A percentile compares a stretch with the other conserved stretches of the same genome.
Evolutionary conservation across 495 filamentous ascomycete species (phyloP).

Genomic region (Penicillium flavigenum): DNA sequence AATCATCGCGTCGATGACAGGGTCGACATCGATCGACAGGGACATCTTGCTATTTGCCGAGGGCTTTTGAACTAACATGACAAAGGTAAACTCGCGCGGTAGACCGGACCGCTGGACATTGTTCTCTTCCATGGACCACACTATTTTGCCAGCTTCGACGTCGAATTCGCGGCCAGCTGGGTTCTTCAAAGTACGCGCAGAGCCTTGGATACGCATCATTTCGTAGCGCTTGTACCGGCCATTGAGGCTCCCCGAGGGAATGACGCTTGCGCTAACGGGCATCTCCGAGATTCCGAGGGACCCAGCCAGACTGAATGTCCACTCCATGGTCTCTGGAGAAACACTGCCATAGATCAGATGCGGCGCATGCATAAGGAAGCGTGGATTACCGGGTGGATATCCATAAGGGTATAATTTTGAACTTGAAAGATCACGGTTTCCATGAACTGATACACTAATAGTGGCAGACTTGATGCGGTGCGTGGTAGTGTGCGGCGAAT

Average conservation of each 20-base stretch:
- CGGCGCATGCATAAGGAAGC: slow-evolving; percentile 53
- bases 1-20: slow-evolving; percentile 37
- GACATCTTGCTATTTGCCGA: slow-evolving; percentile 28
- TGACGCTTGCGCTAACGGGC: slow-evolving; percentile 45
- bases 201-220: slow-evolving; percentile 57
- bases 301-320: slow-evolving; percentile 52
- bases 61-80: slow-evolving; percentile 49
- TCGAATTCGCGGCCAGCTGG: slow-evolving; percentile 35
- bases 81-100: slow-evolving; percentile 56
- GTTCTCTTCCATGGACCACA: slow-evolving; percentile 56
- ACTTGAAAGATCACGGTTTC: slow-evolving; percentile 13
- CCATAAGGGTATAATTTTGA: slow-evolving; percentile 9
- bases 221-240: slow-evolving; percentile 46
- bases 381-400: slow-evolving; percentile 30
- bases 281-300: slow-evolving; percentile 48
- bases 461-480: slow-evolving; percentile 52
- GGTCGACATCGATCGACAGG: slow-evolving; percentile 41
- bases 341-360: slow-evolving; percentile 54
- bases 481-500: slow-evolving; percentile 38
- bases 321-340: slow-evolving; percentile 51
- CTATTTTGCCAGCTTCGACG: slow-evolving; percentile 45
- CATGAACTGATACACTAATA: slow-evolving; percentile 40
- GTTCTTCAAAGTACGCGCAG: slow-evolving; percentile 41
- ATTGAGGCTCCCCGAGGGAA: slow-evolving; percentile 41
- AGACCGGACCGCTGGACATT: slow-evolving; percentile 49